Evolutionary conservation across 257 asterid species (phyloP).

Genomic region (Solanum pinnatisectum): DNA sequence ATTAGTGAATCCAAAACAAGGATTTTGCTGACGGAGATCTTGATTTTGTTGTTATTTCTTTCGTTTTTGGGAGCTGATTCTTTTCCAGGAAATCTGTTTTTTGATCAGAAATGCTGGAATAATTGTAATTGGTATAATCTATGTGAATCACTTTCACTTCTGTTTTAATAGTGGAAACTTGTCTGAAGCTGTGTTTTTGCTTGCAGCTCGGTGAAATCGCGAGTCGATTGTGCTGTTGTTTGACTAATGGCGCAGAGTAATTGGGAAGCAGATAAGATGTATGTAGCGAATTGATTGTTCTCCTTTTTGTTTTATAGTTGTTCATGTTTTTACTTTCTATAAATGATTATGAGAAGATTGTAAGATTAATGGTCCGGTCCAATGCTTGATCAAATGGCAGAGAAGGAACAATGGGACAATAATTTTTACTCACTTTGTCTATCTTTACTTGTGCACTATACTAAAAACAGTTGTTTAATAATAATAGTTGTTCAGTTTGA

Average conservation of each 20-base stretch:
- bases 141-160: background rate
- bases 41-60: background rate
- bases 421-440: background rate
- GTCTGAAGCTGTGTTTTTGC: background rate
- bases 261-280: constrained; percentile 99
- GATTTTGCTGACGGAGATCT: background rate
- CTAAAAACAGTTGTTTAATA: background rate
- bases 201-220: background rate
- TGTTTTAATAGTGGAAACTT: background rate
- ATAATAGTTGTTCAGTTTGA: background rate
- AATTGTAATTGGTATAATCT: background rate
- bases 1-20: background rate
- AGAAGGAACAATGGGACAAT: background rate
- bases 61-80: background rate
- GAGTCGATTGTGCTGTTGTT: background rate
- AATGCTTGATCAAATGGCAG: background rate
- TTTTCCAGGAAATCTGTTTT: background rate
- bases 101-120: background rate
- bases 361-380: background rate
- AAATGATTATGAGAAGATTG: background rate
- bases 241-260: constrained; percentile 85
- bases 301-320: background rate
- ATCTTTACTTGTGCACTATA: too few species aligned
- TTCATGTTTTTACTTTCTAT: too few species aligned
- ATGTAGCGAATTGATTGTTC: background rate